Base-by-base conservation (phyloP, 2,329 filamentous ascomycete genomes). In the Aspergillus sp. region DNA sequence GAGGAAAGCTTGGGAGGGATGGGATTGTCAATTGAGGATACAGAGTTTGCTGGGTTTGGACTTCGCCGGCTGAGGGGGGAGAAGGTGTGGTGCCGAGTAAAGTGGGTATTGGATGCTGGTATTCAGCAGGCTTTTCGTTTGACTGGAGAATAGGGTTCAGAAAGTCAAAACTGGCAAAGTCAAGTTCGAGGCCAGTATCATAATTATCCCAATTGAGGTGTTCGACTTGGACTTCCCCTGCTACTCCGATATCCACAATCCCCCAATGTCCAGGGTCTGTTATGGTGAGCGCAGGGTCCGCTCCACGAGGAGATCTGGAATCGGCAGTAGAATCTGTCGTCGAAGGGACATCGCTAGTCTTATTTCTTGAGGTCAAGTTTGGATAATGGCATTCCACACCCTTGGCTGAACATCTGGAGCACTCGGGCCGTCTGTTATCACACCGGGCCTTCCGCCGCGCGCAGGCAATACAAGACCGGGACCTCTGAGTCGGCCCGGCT, bases 381-480 rank as follows among this genome's bases (percentile, higher is more conserved):
- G 64, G 37, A 67, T 77, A 78, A n/a, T 65, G 67, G 53, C 76
- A 79, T 55, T 70, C 63, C 47, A 72, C 63, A 25, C 54, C 70
- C 62, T 72, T 77, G 43, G 57, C 58, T 47, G 60, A 62, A 58
- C 77, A 79, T 54, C 73, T 71, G 44, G 74, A 74, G 65, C 77
- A 79, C 64, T 61, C 39, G 3, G 76, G 76, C 46, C 62, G 65
- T 47, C 52, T 65, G 21, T 71, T 71, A 65, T 78, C 75, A 59
- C 76, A 79, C 27, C 73, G 72, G 14, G 66, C 63, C 64, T 79
- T 79, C 2, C 58, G 61, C 64, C 58, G 71, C 3, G 68, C 73
- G 63, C 77, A 79, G 37, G 68, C 62, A 17, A 72, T 53, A 63
- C 76, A 79, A 47, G 76, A 76, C 37, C 74, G 67, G 59, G 66